A percentile compares a stretch with the other conserved stretches of the same genome.
These are phyloP conservation scores for Metarhizium anisopliae DNA, from an alignment of 2,329 filamentous ascomycete genomes.

Conservation along the genomic window DNA sequence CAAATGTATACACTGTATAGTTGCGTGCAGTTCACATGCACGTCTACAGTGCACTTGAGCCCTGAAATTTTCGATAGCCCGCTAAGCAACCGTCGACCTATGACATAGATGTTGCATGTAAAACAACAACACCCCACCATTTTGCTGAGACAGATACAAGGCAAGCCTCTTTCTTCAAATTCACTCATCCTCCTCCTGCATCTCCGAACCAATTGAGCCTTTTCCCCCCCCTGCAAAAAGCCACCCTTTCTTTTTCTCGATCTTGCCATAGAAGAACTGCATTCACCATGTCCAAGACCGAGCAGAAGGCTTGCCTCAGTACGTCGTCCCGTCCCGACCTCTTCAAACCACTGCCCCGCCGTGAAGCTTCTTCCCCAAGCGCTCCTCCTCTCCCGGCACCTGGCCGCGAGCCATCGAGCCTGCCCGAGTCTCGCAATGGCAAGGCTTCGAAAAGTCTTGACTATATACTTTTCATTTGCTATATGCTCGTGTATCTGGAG, in stretches of 20 bases:
- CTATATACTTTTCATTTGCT: conserved; percentile 38
- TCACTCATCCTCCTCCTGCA: conserved; percentile 3
- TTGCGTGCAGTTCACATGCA: not conserved
- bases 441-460: conserved; percentile 14
- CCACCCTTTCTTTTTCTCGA: not conserved
- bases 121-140: conserved; percentile 5
- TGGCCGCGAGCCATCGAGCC: conserved; percentile 10
- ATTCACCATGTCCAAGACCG: conserved; percentile 41
- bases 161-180: conserved; percentile 2
- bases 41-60: conserved; percentile 2
- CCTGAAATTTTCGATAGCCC: not conserved
- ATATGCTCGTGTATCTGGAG: conserved; percentile 47
- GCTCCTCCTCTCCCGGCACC: conserved; percentile 10
- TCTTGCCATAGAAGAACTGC: conserved; percentile 1
- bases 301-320: conserved; percentile 55
- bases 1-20: not conserved
- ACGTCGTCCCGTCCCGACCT: conserved; percentile 32
- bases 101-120: conserved; percentile 1
- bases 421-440: not conserved
- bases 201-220: conserved; percentile 1
- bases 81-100: not conserved
- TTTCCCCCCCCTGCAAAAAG: not conserved
- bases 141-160: not conserved
- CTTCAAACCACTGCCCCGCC: conserved; percentile 15
- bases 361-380: conserved; percentile 3